These are phyloP conservation scores for Aureobasidium sp. DNA, from an alignment of 2,329 filamentous ascomycete species.

Conservation along the genomic window DNA sequence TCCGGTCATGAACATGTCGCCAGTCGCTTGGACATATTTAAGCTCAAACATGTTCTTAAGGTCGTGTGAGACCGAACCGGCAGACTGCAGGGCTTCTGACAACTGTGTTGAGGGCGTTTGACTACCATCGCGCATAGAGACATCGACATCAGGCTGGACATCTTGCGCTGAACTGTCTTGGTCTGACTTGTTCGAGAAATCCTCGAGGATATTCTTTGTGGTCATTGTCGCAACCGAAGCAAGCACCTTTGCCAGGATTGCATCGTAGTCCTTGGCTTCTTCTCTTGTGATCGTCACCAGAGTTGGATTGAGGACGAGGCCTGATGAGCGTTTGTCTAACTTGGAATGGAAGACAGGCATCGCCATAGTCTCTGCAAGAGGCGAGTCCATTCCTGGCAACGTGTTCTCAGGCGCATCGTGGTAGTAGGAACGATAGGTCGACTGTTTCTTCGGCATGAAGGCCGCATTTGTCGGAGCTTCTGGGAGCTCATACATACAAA, in stretches of 20 bases:
- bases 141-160: constrained; percentile 61
- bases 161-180: constrained; percentile 16
- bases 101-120: constrained; percentile 27
- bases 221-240: constrained; percentile 70
- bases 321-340: constrained; percentile 38
- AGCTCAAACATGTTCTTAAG: constrained; percentile 72
- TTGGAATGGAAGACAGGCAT: constrained; percentile 61
- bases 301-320: constrained; percentile 32
- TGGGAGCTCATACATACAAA: constrained; percentile 73
- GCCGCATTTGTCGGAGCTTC: constrained; percentile 66
- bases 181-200: constrained; percentile 46
- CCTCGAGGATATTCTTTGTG: constrained; percentile 36
- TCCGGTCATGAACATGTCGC: constrained; percentile 38
- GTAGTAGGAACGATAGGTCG: constrained; percentile 14
- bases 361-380: constrained; percentile 58
- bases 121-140: constrained; percentile 44
- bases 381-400: constrained; percentile 50
- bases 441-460: constrained; percentile 12
- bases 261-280: constrained; percentile 62
- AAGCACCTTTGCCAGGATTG: constrained; percentile 73
- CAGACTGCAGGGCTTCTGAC: constrained; percentile 48
- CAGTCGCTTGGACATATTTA: constrained; percentile 55
- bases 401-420: constrained; percentile 35
- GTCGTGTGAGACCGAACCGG: constrained; percentile 53
- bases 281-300: constrained; percentile 71